Base-by-base conservation (phyloP, 257 asterid genomes). In the Asclepias syriaca region DNA sequence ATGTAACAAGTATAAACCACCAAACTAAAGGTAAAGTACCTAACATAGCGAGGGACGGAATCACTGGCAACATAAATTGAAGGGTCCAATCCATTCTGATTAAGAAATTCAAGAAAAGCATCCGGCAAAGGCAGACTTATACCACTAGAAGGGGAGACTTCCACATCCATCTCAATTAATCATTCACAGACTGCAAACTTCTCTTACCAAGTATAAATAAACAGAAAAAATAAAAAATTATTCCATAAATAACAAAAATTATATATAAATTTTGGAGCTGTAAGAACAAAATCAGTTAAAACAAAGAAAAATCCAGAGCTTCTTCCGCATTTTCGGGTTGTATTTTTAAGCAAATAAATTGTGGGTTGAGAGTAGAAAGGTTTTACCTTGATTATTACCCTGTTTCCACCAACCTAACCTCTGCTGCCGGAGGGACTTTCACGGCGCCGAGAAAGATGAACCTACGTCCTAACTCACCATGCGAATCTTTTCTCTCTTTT, bases 11-110 rank as follows among this genome's bases (percentile, higher is more conserved):
- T 0, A 19, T 22, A 15, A 64, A 10, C 40, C 61, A 49, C 22
- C 27, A 59, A 58, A 67, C 19, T 64, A n/a, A 68, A 14, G 59
- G n/a, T 27, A 70, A 39, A n/a, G 59, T 77, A 92, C 98, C 97
- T 86, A 54, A 95, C 77, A 84, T 95, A 95, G 57, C 98, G 98
- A 71, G 99, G 98, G 37, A 81, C 84, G 37, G 96, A 81, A 54
- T 83, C 85, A 69, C 78, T 75, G 46, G 93, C 80, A 46, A 72
- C 46, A 53, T 92, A 95, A 79, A 95, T 81, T 24, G 95, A 85
- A 75, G 97, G 93, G 73, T 91, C 95, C 81, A 92, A 56, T 57
- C 87, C 97, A 81, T 95, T 90, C 74, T 85, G 80, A 45, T 49
- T 73, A 18, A 95, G 97, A 78, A 95, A 95, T 64, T 84, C 82